Conservation (phyloP, 805 yeast species). For the Barnettozyma vustinii region DNA sequence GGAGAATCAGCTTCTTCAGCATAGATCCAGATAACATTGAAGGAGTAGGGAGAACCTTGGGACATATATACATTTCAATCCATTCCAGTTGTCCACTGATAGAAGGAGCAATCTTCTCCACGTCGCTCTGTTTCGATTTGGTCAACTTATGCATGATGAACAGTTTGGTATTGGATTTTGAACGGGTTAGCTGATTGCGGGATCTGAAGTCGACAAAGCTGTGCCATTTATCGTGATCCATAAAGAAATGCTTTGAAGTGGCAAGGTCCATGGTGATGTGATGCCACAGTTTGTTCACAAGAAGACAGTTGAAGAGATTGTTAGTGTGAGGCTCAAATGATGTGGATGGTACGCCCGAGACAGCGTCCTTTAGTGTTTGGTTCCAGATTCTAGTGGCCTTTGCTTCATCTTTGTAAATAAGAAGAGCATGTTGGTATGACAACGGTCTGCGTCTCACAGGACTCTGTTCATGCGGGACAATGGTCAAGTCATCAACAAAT, state of each 20-base stretch:
- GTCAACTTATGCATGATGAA: constrained; percentile 64
- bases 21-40: constrained; percentile 37
- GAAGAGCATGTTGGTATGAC: constrained; percentile 60
- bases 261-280: constrained; percentile 49
- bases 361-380: constrained; percentile 18
- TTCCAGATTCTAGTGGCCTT: constrained; percentile 43
- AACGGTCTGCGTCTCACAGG: constrained; percentile 65
- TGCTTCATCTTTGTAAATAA: constrained; percentile 53
- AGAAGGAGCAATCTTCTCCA: constrained; percentile 42
- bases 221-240: constrained; percentile 40
- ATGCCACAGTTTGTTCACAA: constrained; percentile 67
- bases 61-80: constrained; percentile 83
- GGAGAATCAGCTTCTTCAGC: constrained; percentile 45
- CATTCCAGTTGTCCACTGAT: constrained; percentile 49
- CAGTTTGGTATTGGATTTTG: constrained; percentile 31
- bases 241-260: constrained; percentile 50
- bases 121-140: constrained; percentile 45
- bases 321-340: constrained; percentile 8
- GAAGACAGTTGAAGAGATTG: constrained; percentile 53
- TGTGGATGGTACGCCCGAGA: constrained; percentile 20
- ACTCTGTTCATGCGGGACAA: constrained; percentile 55
- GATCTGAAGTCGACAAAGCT: constrained; percentile 27
- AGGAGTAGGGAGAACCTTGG: constrained; percentile 54
- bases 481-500: constrained; percentile 51
- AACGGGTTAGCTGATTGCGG: constrained; percentile 13